phyloP scores from a whole-genome alignment of 2,329 filamentous ascomycete genomes.

The Ceratocystis harringtonii region DNA sequence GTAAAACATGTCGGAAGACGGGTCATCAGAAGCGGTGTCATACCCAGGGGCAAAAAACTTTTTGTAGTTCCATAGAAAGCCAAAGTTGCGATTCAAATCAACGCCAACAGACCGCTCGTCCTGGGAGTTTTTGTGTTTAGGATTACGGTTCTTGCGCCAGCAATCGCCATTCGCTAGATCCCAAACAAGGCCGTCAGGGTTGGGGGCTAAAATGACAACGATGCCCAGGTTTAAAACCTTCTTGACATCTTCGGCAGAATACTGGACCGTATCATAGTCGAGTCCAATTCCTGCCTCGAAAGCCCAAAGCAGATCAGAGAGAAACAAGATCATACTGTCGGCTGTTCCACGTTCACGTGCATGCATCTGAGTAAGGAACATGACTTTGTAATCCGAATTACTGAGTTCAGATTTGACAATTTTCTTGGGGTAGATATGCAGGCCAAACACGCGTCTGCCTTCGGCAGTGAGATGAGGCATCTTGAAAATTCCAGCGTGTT shows the following conservation, averaged over 20 bases:
- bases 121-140: conserved; percentile 23
- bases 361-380: conserved; percentile 39
- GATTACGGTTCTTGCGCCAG: conserved; percentile 41
- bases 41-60: conserved; percentile 29
- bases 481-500: conserved; percentile 28
- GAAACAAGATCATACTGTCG: conserved; percentile 42
- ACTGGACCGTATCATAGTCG: conserved; percentile 36
- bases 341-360: conserved; percentile 43
- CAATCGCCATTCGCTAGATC: conserved; percentile 36
- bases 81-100: conserved; percentile 43
- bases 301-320: conserved; percentile 41
- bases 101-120: conserved; percentile 22
- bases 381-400: conserved; percentile 30
- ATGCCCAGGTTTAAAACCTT: conserved; percentile 37
- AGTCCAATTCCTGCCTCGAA: conserved; percentile 34
- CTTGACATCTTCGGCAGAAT: conserved; percentile 37
- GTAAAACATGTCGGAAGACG: conserved; percentile 34
- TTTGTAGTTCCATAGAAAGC: conserved; percentile 41
- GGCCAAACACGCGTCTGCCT: conserved; percentile 27
- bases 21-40: conserved; percentile 26
- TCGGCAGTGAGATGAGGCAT: conserved; percentile 32
- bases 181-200: conserved; percentile 38
- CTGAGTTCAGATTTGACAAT: background rate
- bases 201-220: conserved; percentile 37
- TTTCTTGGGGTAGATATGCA: conserved; percentile 20